Evolutionary conservation across 225 moss, liverwort and hornwort species (phyloP).

Genomic region (Ulota crispa): DNA sequence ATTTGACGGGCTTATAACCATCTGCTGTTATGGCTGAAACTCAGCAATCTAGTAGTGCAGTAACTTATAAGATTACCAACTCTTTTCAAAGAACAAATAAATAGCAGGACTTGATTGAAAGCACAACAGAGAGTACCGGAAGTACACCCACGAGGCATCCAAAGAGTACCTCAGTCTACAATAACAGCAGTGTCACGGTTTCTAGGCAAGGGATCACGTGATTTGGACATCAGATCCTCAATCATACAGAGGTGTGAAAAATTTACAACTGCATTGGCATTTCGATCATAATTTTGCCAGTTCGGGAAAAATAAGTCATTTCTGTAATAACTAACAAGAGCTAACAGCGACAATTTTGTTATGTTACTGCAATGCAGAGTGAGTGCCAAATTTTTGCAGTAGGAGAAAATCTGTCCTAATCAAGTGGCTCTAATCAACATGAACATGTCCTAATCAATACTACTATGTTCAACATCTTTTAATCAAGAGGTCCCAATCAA

Average conservation of each 20-base stretch:
- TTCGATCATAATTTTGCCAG: neutral
- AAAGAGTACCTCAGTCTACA: neutral
- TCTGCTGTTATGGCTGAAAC: too few species aligned
- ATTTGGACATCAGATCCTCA: neutral
- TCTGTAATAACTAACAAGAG: neutral
- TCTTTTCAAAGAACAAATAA: neutral
- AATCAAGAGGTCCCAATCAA: too few species aligned
- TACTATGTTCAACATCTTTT: too few species aligned
- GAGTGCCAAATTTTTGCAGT: too few species aligned
- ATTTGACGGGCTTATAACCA: too few species aligned
- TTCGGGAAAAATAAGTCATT: neutral
- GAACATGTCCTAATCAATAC: too few species aligned
- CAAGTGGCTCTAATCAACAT: too few species aligned
- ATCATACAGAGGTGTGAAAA: neutral
- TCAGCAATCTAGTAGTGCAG: neutral
- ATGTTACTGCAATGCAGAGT: too few species aligned
- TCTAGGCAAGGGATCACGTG: slow-evolving; percentile 7
- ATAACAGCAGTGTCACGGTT: slow-evolving; percentile 4
- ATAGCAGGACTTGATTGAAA: neutral
- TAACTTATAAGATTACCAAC: too few species aligned
- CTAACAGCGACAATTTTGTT: too few species aligned
- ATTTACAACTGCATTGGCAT: neutral
- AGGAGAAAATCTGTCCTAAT: too few species aligned
- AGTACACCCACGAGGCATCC: slow-evolving; percentile 22
- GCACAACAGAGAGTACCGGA: neutral